Percentiles rank a stretch among this genome's conserved stretches.
phyloP scores from a whole-genome alignment of 2,329 filamentous ascomycete genomes.

The Furcasterigmium furcatum region DNA sequence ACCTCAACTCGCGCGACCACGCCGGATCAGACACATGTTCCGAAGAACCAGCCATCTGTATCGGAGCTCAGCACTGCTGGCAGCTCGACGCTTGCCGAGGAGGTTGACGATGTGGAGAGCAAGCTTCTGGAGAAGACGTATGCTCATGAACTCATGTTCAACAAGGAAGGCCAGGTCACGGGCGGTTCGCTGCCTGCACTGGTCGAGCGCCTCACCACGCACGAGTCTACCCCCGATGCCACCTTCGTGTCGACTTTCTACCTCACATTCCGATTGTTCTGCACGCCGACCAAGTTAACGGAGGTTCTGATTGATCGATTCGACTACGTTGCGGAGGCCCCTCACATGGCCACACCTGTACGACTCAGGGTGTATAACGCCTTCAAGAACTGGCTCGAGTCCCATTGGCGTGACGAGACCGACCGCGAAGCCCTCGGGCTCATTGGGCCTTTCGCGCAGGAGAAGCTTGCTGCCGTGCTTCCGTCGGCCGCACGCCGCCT shows the following conservation, averaged over 20 bases:
- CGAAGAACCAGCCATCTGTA: constrained; percentile 58
- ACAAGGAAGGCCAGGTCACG: constrained; percentile 92
- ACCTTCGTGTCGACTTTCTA: constrained; percentile 94
- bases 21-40: constrained; percentile 60
- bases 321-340: constrained; percentile 81
- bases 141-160: constrained; percentile 86
- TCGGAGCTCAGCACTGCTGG: constrained; percentile 66
- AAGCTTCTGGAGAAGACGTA: constrained; percentile 89
- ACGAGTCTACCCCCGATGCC: constrained; percentile 87
- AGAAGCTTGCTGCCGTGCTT: constrained; percentile 62
- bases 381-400: constrained; percentile 96
- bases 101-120: constrained; percentile 75
- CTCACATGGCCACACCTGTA: constrained; percentile 72
- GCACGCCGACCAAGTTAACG: constrained; percentile 74
- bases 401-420: constrained; percentile 83
- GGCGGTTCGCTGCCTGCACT: constrained; percentile 87
- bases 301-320: constrained; percentile 86
- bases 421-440: constrained; percentile 73
- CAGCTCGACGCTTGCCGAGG: constrained; percentile 67
- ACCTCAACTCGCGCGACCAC: constrained; percentile 87
- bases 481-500: constrained; percentile 80
- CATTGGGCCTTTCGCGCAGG: constrained; percentile 77
- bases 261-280: constrained; percentile 92
- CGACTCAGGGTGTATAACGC: constrained; percentile 91
- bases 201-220: constrained; percentile 90